phyloP scores from a whole-genome alignment of 192 early-diverging fungal species.

The Gaertneriomyces semiglobifer region DNA sequence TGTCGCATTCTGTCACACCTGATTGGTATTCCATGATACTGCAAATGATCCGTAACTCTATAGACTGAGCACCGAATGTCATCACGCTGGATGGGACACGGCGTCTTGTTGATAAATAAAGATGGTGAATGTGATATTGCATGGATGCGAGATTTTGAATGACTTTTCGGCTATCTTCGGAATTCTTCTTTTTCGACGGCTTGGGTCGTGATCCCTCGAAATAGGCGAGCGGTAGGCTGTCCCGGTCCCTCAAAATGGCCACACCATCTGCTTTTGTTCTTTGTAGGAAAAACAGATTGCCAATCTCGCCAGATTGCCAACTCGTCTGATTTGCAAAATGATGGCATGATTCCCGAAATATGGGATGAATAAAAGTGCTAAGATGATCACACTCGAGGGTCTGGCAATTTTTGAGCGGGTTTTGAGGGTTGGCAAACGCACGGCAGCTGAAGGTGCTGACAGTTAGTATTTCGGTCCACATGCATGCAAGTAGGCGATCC shows the following conservation, averaged over 20 bases:
- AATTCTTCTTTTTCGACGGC: slow-evolving; percentile 2
- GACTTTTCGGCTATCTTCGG: too few relatives aligned
- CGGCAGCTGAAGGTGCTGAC: slow-evolving; percentile 2
- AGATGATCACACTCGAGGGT: slow-evolving; percentile 3
- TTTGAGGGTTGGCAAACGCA: not conserved
- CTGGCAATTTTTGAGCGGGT: slow-evolving; percentile 3
- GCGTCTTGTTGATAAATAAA: too few relatives aligned
- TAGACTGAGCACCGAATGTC: too few relatives aligned
- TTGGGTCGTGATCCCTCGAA: slow-evolving; percentile 3
- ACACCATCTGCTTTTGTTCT: slow-evolving; percentile 6
- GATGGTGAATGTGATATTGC: too few relatives aligned
- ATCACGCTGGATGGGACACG: too few relatives aligned
- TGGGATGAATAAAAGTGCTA: slow-evolving; percentile 3
- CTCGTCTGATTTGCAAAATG: slow-evolving; percentile 4
- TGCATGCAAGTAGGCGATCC: slow-evolving; percentile 5
- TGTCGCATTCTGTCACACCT: too few relatives aligned
- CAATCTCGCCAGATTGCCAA: slow-evolving; percentile 1
- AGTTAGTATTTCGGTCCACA: not conserved
- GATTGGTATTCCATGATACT: too few relatives aligned
- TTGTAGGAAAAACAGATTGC: slow-evolving; percentile 1
- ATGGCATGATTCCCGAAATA: slow-evolving; percentile 2
- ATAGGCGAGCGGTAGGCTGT: slow-evolving; percentile 4
- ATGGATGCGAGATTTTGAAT: too few relatives aligned
- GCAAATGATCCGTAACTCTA: too few relatives aligned
- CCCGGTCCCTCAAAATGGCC: slow-evolving; percentile 3